Base-by-base conservation (phyloP, 116 monocot genomes). In the Dioscorea cayenensis region DNA sequence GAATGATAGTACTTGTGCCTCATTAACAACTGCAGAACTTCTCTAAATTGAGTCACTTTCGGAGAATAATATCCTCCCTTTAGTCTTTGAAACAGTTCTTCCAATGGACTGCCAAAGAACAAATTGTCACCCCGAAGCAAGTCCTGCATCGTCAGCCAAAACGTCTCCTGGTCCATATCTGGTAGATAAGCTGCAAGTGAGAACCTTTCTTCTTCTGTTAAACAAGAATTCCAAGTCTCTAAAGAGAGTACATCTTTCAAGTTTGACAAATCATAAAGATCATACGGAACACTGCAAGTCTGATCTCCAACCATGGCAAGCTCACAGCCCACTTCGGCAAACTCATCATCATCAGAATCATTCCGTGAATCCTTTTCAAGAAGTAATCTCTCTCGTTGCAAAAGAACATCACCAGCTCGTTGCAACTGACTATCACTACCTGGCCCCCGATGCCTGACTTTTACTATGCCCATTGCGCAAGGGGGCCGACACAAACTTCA, bases 171-270 rank as follows among this genome's bases (percentile, higher is more conserved):
- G 64, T 90, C 92, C 88, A 96, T 80, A 79, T 87, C 90, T 17
- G 96, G 96, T 51, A 96, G 92, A 77, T 80, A 84, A 50, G 92
- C 80, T 76, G 92, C 64, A 14, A 96, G 79, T 58, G 51, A 66
- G 59, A 92, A 83, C 77, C 81, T 90, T 65, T 96, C 96, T 66
- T 96, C 92, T 72, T 96, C 96, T 17, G 82, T 88, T 66, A 96
- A 86, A 74, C 82, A 83, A 49, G 27, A 78, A 78, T 96, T 92
- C 96, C 96, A 96, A 64, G 80, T 78, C 66, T 96, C 90, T 66
- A 96, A 65, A 69, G 90, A 92, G 50, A 96, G 77, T 74, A 96
- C 59, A 27, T 85, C 81, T 64, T 81, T 90, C 64, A 96, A 71
- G 75, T 85, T 75, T 65, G 77, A 60, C 36, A 96, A 77, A 38